phyloP scores from a whole-genome alignment of 306 rosid genomes.

The Vigna hirtella region DNA sequence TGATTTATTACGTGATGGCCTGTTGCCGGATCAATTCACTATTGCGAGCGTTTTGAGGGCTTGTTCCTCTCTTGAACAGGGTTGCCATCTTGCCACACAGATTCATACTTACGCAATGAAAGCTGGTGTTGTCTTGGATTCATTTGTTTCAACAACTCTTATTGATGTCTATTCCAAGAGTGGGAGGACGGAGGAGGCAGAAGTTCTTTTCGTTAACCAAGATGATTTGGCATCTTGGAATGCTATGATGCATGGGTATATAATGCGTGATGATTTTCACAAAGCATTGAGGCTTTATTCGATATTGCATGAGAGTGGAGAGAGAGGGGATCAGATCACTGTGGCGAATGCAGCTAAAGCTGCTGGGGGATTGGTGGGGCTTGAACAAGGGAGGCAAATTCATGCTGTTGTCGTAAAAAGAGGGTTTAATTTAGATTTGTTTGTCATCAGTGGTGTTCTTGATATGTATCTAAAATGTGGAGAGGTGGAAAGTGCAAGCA shows the following conservation, averaged over 20 bases:
- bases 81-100: constrained; percentile 57
- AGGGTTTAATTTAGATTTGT: constrained; percentile 61
- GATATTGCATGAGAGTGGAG: constrained; percentile 59
- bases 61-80: constrained; percentile 65
- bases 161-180: constrained; percentile 75
- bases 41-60: constrained; percentile 75
- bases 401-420: constrained; percentile 63
- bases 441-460: constrained; percentile 67
- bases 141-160: constrained; percentile 75
- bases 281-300: constrained; percentile 65
- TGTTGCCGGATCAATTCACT: constrained; percentile 73
- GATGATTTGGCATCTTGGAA: constrained; percentile 83
- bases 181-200: constrained; percentile 75
- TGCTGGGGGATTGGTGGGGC: constrained; percentile 63
- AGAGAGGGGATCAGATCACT: constrained; percentile 61
- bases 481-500: constrained; percentile 64
- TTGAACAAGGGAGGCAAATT: constrained; percentile 73
- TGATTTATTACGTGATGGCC: constrained; percentile 58
- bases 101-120: constrained; percentile 71
- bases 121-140: constrained; percentile 54
- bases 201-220: constrained; percentile 56
- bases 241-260: constrained; percentile 80
- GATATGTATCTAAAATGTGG: constrained; percentile 89
- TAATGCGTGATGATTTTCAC: constrained; percentile 50
- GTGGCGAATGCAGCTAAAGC: constrained; percentile 81